These are phyloP conservation scores for Trichoderma breve DNA, from an alignment of 2,329 filamentous ascomycete species.

Conservation along the genomic window DNA sequence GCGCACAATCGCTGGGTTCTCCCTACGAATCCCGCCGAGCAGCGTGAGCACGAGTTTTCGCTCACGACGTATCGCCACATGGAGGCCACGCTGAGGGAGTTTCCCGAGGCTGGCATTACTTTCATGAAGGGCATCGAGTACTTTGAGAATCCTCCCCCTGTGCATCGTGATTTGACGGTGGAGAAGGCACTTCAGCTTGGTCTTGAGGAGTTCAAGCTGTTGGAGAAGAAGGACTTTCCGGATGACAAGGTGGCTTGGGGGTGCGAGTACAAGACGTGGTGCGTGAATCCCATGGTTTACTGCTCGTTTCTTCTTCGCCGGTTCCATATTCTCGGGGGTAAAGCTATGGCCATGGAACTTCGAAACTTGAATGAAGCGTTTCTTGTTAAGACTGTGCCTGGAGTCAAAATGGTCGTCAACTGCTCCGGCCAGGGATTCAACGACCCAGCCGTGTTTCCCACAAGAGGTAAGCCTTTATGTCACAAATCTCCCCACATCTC, in stretches of 20 bases:
- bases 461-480: constrained; percentile 35
- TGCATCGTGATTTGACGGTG: constrained; percentile 36
- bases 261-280: constrained; percentile 49
- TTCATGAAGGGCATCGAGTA: constrained; percentile 50
- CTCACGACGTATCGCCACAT: constrained; percentile 44
- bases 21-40: constrained; percentile 30
- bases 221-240: constrained; percentile 37
- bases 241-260: constrained; percentile 38
- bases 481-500: not conserved
- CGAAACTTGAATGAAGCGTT: constrained; percentile 37
- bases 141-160: constrained; percentile 41
- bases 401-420: constrained; percentile 41
- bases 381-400: constrained; percentile 29
- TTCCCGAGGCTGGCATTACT: constrained; percentile 45
- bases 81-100: constrained; percentile 30
- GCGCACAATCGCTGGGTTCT: constrained; percentile 50
- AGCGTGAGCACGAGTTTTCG: constrained; percentile 44
- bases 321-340: constrained; percentile 28
- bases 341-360: constrained; percentile 21
- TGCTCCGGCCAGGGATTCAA: constrained; percentile 47
- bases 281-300: constrained; percentile 52
- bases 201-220: constrained; percentile 38
- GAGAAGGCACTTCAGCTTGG: constrained; percentile 23
- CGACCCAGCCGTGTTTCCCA: constrained; percentile 43
- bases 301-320: constrained; percentile 44